phyloP scores from a whole-genome alignment of 345 rosid genomes.

The Arabidopsis thaliana region TAIR10.1 NC_003074.8:23439001-23439500 shows the following conservation, averaged over 20 bases:
- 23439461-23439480: neutral
- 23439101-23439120: slow-evolving; percentile 28
- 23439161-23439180: slow-evolving; percentile 15
- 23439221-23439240: neutral
- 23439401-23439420: slow-evolving; percentile 33
- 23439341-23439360: slow-evolving; percentile 30
- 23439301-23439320: neutral
- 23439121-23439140: neutral
- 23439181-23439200: neutral
- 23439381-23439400: slow-evolving; percentile 36
- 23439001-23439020: neutral
- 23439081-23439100: slow-evolving; percentile 37
- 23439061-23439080: neutral
- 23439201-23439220: slow-evolving; percentile 11
- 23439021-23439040: neutral
- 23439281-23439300: neutral
- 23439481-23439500: no score
- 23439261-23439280: neutral
- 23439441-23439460: neutral
- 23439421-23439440: slow-evolving; percentile 31
- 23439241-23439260: neutral
- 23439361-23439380: slow-evolving; percentile 38
- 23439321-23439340: neutral
- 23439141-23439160: slow-evolving; percentile 1
- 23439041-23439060: neutral